phyloP scores from a whole-genome alignment of 441 rosid genomes.

The Jatropha multifida region DNA sequence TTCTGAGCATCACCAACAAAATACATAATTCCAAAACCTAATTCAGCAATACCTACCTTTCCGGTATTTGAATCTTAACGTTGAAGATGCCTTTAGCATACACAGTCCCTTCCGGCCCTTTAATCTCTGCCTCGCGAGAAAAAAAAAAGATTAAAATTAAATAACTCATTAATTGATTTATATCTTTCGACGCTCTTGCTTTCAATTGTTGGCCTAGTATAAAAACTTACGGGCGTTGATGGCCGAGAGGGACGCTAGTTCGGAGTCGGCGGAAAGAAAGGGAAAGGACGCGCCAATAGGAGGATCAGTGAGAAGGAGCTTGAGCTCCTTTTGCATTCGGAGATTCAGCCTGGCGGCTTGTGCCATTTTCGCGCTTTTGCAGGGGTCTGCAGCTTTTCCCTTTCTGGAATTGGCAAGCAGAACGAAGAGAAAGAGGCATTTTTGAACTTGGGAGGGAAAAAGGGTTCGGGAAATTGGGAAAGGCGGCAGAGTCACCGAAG shows the following conservation, averaged over 20 bases:
- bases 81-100: slow-evolving; percentile 66
- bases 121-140: slow-evolving; percentile 40
- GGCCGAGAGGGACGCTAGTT: slow-evolving; percentile 45
- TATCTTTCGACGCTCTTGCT: not conserved
- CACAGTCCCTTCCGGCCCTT: slow-evolving; percentile 74
- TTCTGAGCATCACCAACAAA: not conserved
- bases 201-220: not conserved
- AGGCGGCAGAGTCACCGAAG: not conserved
- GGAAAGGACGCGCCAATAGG: slow-evolving; percentile 75
- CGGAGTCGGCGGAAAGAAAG: slow-evolving; percentile 50
- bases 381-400: not conserved
- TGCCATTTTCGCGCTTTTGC: slow-evolving; percentile 42
- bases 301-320: slow-evolving; percentile 77
- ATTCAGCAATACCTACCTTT: slow-evolving; percentile 55
- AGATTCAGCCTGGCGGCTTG: slow-evolving; percentile 77
- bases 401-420: not conserved
- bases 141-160: not conserved
- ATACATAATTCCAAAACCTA: not conserved
- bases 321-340: slow-evolving; percentile 81
- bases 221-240: slow-evolving; percentile 59
- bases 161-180: not conserved
- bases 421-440: not conserved
- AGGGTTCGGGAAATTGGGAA: not conserved
- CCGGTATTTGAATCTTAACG: slow-evolving; percentile 72
- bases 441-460: slow-evolving; percentile 7